Percentiles rank a stretch among this genome's conserved stretches.
phyloP scores from a whole-genome alignment of 148 eudicot genomes.

The Fagopyrum homotropicum region DNA sequence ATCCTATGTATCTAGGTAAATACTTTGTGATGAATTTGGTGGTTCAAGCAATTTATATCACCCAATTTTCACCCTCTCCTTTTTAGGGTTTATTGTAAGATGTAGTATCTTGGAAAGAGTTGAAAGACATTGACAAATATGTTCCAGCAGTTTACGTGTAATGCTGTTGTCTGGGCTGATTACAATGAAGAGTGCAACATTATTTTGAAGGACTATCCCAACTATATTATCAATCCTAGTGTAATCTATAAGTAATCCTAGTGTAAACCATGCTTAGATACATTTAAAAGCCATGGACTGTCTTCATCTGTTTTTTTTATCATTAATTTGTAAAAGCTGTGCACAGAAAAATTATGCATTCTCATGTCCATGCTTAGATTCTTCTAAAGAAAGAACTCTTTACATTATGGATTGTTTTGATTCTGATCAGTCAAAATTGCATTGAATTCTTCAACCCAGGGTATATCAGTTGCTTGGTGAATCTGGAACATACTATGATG shows the following conservation, averaged over 20 bases:
- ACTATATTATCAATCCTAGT: background rate
- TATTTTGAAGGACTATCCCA: background rate
- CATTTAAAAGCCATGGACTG: no score
- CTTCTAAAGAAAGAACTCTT: background rate
- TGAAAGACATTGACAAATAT: background rate
- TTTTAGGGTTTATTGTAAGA: background rate
- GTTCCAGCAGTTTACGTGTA: background rate
- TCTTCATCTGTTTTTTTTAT: no score
- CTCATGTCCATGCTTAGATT: background rate
- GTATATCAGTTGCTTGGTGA: conserved; percentile 95
- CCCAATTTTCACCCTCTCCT: no score
- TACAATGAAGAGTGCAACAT: background rate
- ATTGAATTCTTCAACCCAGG: conserved; percentile 35
- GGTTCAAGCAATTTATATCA: no score
- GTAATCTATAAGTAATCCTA: background rate
- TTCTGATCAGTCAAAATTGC: background rate
- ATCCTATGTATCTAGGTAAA: no score
- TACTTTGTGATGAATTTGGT: no score
- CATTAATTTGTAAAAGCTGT: no score
- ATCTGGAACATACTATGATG: conserved; percentile 90
- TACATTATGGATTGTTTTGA: background rate
- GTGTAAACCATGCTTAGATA: no score
- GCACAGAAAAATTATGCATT: background rate
- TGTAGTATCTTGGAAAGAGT: background rate
- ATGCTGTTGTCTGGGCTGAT: background rate